Conservation (phyloP, 768 basidiomycete genomes). For the Podaxis mareebaensis region DNA sequence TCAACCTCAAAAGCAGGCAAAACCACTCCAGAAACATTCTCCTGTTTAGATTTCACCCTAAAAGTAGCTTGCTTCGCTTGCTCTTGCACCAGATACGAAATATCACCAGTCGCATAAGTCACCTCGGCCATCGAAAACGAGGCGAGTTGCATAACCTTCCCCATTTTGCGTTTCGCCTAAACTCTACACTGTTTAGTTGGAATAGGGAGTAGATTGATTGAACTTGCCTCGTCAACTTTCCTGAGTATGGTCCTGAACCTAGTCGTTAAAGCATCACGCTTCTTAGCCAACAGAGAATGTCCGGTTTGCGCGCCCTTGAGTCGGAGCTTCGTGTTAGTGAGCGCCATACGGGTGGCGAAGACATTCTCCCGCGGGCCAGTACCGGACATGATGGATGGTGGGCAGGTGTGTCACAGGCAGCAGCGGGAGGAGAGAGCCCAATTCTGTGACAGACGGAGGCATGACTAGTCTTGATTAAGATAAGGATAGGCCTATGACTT, state of each 20-base stretch:
- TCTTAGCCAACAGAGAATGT: constrained; percentile 94
- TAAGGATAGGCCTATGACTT: background rate
- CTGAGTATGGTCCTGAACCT: constrained; percentile 91
- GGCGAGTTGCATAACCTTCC: constrained; percentile 96
- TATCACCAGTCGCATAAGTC: constrained; percentile 96
- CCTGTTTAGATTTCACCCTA: constrained; percentile 91
- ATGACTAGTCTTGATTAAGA: background rate
- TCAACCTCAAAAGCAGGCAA: constrained; percentile 95
- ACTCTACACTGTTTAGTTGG: constrained; percentile 25
- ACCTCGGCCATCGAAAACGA: constrained; percentile 99
- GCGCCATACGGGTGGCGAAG: constrained; percentile 96
- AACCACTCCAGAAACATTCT: constrained; percentile 97
- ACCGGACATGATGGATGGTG: constrained; percentile 69
- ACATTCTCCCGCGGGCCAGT: constrained; percentile 89
- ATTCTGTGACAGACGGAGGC: background rate
- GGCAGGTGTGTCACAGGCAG: constrained; percentile 13
- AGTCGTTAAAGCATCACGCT: constrained; percentile 94
- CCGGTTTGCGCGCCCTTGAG: constrained; percentile 94
- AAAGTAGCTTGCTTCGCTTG: constrained; percentile 90
- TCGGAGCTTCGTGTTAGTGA: constrained; percentile 88
- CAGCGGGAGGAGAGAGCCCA: background rate
- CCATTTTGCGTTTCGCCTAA: constrained; percentile 99
- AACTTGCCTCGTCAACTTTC: constrained; percentile 93
- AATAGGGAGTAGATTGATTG: constrained; percentile 2
- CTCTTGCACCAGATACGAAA: constrained; percentile 97